Evolutionary conservation across 371 early-diverging fungal species (phyloP), one percentile per base, ranked within the genome.

Genomic region (Capillidium heterosporum): DNA sequence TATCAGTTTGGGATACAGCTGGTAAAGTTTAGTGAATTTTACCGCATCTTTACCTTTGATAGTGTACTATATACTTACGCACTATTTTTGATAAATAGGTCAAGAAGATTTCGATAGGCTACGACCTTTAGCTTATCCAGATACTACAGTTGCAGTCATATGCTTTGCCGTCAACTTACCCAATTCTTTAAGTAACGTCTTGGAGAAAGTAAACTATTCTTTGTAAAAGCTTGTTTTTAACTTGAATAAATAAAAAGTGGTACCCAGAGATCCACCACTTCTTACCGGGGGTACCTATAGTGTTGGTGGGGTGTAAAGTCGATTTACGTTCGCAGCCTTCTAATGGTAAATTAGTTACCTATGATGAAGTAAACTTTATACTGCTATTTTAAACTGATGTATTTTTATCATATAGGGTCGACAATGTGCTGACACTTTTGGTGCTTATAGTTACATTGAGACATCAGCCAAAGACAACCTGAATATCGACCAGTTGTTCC

Each of bases 61-160:
- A n/a, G n/a, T n/a, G n/a, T 32, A 27, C 32, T 41, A 43, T 1
- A 4, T 7, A 17, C 31, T 47, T 31, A 3, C 29, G 29, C 24
- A 57, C 32, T 40, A 10, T 5, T 26, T 23, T n/a, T 23, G 26
- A 17, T 42, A n/a, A 68, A 65, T 57, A 46, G 89, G 85, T 4
- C 91, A 91, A 63, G 91, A 91, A 66, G 89, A 85, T 63, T 89
- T 83, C 61, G 89, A 89, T 72, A 82, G 86, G 41, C 76, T 94
- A 58, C 80, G 94, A 41, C 87, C 91, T 44, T 75, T 92, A 32
- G 86, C 88, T 52, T 95, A 92, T 70, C 85, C 88, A 32, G 91
- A 88, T 61, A 80, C 90, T 2, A 80, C 91, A 68, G 87, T 89
- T 32, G 78, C 92, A 57, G 68, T 95, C 35, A 86, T 95, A 29